Conservation (phyloP, 228 moss, liverwort and hornwort species). For the Sphagnum fallax region DNA sequence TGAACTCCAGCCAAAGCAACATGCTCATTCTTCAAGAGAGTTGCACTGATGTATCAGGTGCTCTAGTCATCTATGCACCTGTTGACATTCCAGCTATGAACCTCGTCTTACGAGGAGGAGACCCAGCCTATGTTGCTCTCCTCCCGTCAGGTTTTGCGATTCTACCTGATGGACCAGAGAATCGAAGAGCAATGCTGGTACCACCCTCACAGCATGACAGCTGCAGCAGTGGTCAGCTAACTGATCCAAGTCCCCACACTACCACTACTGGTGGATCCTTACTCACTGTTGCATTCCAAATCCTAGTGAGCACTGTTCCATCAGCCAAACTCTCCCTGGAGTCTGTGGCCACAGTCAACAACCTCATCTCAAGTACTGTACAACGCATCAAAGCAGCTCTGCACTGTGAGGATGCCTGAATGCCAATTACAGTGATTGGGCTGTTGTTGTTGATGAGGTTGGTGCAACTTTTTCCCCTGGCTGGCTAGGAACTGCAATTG, state of each 20-base stretch:
- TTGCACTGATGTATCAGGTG: constrained; percentile 45
- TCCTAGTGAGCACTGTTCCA: constrained; percentile 32
- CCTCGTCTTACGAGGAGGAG: constrained; percentile 39
- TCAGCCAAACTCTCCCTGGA: constrained; percentile 26
- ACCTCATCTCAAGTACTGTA: constrained; percentile 40
- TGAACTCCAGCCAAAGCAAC: constrained; percentile 32
- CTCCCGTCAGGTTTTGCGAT: constrained; percentile 54
- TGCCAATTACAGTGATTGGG: background rate
- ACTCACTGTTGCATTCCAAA: constrained; percentile 51
- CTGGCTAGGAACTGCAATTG: background rate
- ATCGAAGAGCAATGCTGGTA: constrained; percentile 19
- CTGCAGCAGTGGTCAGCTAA: constrained; percentile 8
- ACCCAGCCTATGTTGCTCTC: constrained; percentile 43
- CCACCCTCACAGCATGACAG: constrained; percentile 3
- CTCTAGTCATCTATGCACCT: constrained; percentile 49
- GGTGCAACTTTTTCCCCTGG: background rate
- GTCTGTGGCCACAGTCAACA: constrained; percentile 43
- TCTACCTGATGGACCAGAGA: constrained; percentile 41
- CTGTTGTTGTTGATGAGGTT: constrained; percentile 1
- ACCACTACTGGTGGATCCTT: constrained; percentile 27
- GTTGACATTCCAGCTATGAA: constrained; percentile 61
- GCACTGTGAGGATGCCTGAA: constrained; percentile 26
- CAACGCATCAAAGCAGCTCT: constrained; percentile 40
- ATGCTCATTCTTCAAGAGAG: constrained; percentile 53
- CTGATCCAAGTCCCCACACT: constrained; percentile 7